phyloP scores from a whole-genome alignment of 2,329 filamentous ascomycete species.

The Plectosphaerella sp. region DNA sequence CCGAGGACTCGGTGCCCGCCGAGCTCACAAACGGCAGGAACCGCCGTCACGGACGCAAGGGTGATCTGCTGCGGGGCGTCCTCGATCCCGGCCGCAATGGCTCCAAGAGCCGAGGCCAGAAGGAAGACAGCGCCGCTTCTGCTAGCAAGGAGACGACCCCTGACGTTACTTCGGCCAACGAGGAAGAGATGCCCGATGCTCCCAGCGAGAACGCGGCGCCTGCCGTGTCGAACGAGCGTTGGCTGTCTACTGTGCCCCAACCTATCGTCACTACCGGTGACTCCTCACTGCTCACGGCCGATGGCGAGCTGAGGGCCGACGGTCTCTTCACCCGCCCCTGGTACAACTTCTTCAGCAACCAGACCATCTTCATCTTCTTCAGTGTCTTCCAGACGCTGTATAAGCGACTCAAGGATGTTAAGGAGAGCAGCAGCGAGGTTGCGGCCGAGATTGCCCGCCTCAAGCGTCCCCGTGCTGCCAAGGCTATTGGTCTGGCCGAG shows the following conservation, averaged over 20 bases:
- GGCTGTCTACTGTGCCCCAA: constrained; percentile 59
- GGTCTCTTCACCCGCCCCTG: constrained; percentile 75
- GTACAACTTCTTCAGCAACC: constrained; percentile 89
- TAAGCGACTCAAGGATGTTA: constrained; percentile 76
- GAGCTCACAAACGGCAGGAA: constrained; percentile 66
- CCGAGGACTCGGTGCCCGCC: constrained; percentile 66
- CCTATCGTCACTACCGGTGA: constrained; percentile 48
- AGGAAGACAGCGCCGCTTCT: constrained; percentile 73
- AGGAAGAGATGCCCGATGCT: constrained; percentile 68
- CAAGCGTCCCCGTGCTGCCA: constrained; percentile 72
- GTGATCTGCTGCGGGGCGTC: constrained; percentile 78
- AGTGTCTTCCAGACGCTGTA: constrained; percentile 91
- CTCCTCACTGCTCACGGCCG: constrained; percentile 53
- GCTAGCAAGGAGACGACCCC: constrained; percentile 87
- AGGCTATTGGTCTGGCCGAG: constrained; percentile 78
- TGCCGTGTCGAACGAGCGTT: constrained; percentile 60
- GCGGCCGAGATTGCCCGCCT: constrained; percentile 69
- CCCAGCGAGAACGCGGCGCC: constrained; percentile 53
- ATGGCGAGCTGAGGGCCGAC: constrained; percentile 66
- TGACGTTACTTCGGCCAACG: constrained; percentile 70
- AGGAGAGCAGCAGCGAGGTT: constrained; percentile 71
- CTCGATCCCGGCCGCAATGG: constrained; percentile 74
- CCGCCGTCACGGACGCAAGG: constrained; percentile 70
- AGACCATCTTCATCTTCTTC: constrained; percentile 91
- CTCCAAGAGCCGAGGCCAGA: constrained; percentile 64